Evolutionary conservation across 495 filamentous ascomycete genomes (phyloP).

Genomic region (Aspergillus asperescens): DNA sequence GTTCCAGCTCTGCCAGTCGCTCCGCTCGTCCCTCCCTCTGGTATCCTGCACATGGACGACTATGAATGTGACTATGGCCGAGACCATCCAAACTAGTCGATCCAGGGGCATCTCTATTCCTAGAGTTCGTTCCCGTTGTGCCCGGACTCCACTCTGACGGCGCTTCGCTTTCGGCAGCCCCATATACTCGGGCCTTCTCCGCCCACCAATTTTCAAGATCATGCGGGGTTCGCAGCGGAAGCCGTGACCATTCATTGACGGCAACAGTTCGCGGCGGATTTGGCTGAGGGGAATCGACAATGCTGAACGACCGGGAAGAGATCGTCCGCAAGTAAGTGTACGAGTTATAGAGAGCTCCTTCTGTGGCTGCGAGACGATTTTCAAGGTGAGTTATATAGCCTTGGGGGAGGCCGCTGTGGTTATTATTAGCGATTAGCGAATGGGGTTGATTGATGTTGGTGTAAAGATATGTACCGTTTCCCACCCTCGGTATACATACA

Average conservation of each 20-base stretch:
- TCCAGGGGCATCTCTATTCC: slow-evolving; percentile 1
- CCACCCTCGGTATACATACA: slow-evolving; percentile 24
- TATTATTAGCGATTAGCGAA: background rate
- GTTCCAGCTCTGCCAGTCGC: slow-evolving; percentile 9
- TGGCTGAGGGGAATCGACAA: background rate
- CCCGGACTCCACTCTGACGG: background rate
- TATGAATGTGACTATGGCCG: background rate
- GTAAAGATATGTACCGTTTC: slow-evolving; percentile 20
- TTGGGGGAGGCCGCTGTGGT: slow-evolving; percentile 19
- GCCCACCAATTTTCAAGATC: slow-evolving; percentile 19
- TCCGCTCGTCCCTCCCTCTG: slow-evolving; percentile 10
- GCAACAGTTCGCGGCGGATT: slow-evolving; percentile 5
- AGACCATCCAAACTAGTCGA: background rate
- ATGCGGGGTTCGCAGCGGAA: slow-evolving; percentile 8
- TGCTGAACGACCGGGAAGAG: background rate
- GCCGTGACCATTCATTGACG: slow-evolving; percentile 17
- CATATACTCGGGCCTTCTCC: slow-evolving; percentile 11
- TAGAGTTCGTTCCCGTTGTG: background rate
- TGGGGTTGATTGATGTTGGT: background rate
- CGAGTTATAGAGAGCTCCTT: slow-evolving; percentile 18
- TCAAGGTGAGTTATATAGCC: slow-evolving; percentile 24
- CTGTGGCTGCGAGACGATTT: slow-evolving; percentile 20
- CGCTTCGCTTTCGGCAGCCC: slow-evolving; percentile 5
- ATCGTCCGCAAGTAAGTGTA: slow-evolving; percentile 15
- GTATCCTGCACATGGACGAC: background rate